These are phyloP conservation scores for Quercus wislizeni DNA, from an alignment of 306 rosid species.

Conservation along the genomic window DNA sequence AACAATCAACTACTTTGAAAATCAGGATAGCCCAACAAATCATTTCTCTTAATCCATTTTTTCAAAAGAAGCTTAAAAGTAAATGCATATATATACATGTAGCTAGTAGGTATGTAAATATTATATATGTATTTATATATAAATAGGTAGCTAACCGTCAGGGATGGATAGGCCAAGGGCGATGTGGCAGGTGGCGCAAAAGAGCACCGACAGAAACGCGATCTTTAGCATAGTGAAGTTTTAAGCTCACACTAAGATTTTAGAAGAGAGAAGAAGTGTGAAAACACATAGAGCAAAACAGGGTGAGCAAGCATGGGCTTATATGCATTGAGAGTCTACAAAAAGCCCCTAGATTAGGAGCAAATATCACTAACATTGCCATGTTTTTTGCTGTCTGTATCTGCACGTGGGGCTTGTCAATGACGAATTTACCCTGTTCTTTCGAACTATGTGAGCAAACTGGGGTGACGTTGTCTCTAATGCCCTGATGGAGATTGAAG, in stretches of 20 bases:
- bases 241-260: neutral
- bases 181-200: constrained; percentile 51
- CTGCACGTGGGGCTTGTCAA: constrained; percentile 1
- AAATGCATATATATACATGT: neutral
- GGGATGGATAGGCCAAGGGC: constrained; percentile 35
- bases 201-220: constrained; percentile 46
- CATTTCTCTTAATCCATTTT: neutral
- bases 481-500: constrained; percentile 19
- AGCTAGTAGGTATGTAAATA: neutral
- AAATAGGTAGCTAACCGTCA: constrained; percentile 55
- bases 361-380: constrained; percentile 44
- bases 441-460: neutral
- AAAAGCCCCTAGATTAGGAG: constrained; percentile 28
- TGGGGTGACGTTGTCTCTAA: neutral
- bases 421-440: constrained; percentile 17
- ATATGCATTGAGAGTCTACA: constrained; percentile 56
- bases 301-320: constrained; percentile 38
- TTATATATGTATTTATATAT: no score
- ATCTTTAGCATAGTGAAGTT: constrained; percentile 25
- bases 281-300: neutral
- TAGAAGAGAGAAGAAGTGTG: constrained; percentile 8
- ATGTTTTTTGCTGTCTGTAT: constrained; percentile 7
- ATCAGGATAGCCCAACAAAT: neutral
- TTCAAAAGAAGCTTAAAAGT: neutral
- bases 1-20: neutral